Evolutionary conservation across 139 green algal species (phyloP), one percentile per base, ranked within the genome.

Genomic region (Chlorella sp.): DNA sequence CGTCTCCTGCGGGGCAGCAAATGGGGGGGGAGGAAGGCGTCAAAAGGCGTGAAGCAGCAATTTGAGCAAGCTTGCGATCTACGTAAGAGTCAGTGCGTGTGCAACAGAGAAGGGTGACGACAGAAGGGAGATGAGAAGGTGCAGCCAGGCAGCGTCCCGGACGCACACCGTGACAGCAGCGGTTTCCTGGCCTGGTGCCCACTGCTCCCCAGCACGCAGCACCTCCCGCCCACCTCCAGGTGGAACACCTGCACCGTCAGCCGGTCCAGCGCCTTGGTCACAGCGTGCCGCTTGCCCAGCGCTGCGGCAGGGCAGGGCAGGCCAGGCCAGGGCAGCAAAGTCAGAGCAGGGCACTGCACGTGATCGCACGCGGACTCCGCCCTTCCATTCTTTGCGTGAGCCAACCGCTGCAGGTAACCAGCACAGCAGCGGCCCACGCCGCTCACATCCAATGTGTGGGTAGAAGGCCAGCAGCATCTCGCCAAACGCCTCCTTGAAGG

Each of bases 211-310:
- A n/a, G n/a, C n/a, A n/a, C n/a, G n/a, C n/a, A n/a, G n/a, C n/a
- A n/a, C n/a, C n/a, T n/a, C n/a, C n/a, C 9, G 51, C 72, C 22
- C n/a, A 87, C 82, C 81, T 92, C 88, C 11, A 73, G 70, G 79
- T 93, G 93, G 87, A 94, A 90, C 41, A 94, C 84, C 88, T 94
- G 92, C 43, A 94, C 90, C 2, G 90, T 92, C 28, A 94, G 32
- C 16, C 90, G 77, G 86, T 94, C 92, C 68, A 94, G 76, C 17
- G 87, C 86, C 28, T 82, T 78, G 68, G 75, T 76, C 48, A 92
- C 54, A 3, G 88, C 80, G 48, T 93, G 81, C 41, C 65, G 36
- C 69, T 72, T 65, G 75, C 32, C 32, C 28, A 74, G 32, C 26
- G 84, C 58, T 73, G 48, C 72, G 78, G 36, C 74, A 82, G 24